Base-by-base conservation (phyloP, 495 filamentous ascomycete genomes). In the Ramalina intermedia region DNA sequence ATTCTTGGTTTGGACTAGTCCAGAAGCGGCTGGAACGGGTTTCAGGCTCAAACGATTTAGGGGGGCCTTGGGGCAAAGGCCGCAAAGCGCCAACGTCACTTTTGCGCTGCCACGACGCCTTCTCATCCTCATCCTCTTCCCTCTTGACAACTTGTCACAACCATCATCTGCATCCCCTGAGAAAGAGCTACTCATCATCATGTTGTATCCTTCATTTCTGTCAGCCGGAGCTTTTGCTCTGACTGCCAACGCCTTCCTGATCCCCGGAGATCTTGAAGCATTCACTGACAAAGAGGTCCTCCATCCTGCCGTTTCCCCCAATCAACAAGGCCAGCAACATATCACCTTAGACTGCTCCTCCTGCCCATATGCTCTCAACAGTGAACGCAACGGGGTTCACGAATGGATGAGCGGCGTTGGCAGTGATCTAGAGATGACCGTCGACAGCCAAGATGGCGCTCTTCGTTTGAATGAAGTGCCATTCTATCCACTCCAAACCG, bases 381-480 rank as follows among this genome's bases (percentile, higher is more conserved):
- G 57, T 43, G 39, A 60, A 42, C 51, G 57, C 20, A 46, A 60
- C 43, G 55, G 55, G 3, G 38, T 17, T 27, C 52, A 55, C 21
- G 49, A 58, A 40, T 54, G 50, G 57, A 60, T 52, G 20, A 46
- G 49, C 35, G 45, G 43, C 20, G 51, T 54, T 37, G 48, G 46
- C 27, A 56, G 55, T 41, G 53, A 47, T 36, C 51, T 62, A 41
- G 49, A 65, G 36, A 53, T 74, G 20, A 66, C 66, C 20, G 69
- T 75, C 53, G 52, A 57, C n/a, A 55, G 66, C 21, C 63, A 69
- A 26, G 61, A 68, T 43, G 66, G 65, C 51, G 49, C 58, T 23
- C 57, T 76, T 35, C 57, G 63, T 45, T 65, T 71, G 55, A 76
- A 76, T 57, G 69, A 61, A 40, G 63, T 60, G 14, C 68, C 66